Evolutionary conservation across 2,329 filamentous ascomycete genomes (phyloP).

Genomic region (Colletotrichum zoysiae): DNA sequence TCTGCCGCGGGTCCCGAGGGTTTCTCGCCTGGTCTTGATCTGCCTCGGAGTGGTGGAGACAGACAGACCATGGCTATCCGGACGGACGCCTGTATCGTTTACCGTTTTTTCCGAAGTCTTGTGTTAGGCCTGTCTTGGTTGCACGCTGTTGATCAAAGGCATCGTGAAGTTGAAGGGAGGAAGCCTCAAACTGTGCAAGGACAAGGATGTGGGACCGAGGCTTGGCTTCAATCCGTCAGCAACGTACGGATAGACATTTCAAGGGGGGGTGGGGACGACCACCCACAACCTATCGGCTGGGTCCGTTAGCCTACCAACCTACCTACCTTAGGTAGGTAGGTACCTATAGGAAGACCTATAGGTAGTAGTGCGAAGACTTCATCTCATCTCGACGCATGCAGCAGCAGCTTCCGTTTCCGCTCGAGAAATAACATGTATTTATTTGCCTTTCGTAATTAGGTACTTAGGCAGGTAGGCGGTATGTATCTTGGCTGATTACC

Average conservation of each 20-base stretch:
- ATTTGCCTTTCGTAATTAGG: neutral
- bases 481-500: neutral
- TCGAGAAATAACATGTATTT: neutral
- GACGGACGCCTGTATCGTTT: neutral
- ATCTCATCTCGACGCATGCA: neutral
- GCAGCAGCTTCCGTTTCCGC: neutral
- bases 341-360: neutral
- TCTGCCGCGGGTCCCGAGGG: constrained; percentile 24
- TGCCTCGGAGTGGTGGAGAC: constrained; percentile 7
- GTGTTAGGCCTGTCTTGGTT: constrained; percentile 7
- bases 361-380: too few relatives aligned
- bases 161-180: constrained; percentile 2
- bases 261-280: constrained; percentile 5
- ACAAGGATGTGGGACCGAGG: constrained; percentile 18
- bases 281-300: constrained; percentile 22
- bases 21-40: neutral
- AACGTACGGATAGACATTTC: neutral
- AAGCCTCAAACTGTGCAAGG: constrained; percentile 14
- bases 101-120: neutral
- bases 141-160: neutral
- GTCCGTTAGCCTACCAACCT: neutral
- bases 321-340: too few relatives aligned
- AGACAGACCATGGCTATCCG: neutral
- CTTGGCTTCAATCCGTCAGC: constrained; percentile 22
- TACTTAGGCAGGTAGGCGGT: too few relatives aligned